These are phyloP conservation scores for Trifolium subterraneum DNA, from an alignment of 306 rosid genomes.

Conservation along the genomic window DNA sequence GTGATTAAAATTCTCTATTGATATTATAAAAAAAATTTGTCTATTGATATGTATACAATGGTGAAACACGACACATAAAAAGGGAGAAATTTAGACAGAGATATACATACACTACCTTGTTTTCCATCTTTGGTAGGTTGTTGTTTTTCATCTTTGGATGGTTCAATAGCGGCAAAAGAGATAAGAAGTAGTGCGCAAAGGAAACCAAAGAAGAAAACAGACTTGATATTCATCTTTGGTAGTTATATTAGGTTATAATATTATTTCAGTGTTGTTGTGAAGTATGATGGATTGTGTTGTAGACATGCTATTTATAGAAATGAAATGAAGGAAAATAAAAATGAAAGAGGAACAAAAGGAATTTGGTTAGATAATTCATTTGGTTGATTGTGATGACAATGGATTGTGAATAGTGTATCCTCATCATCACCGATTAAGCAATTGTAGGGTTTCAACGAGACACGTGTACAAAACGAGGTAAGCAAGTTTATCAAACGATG, in stretches of 20 bases:
- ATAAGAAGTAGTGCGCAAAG: conserved; percentile 27
- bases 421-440: conserved; percentile 19
- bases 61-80: too few species aligned
- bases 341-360: background rate
- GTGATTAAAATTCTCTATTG: too few species aligned
- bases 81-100: too few species aligned
- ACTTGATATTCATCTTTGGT: conserved; percentile 36
- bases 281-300: background rate
- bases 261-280: conserved; percentile 16
- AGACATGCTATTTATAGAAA: conserved; percentile 32
- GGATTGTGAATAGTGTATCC: background rate
- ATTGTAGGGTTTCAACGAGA: conserved; percentile 1
- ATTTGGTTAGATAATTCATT: background rate
- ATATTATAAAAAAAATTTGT: too few species aligned
- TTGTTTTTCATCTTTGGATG: conserved; percentile 30
- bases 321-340: background rate
- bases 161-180: conserved; percentile 27
- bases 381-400: background rate
- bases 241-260: too few species aligned
- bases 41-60: too few species aligned
- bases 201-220: conserved; percentile 31
- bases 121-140: too few species aligned
- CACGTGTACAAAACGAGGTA: conserved; percentile 32
- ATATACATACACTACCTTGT: too few species aligned
- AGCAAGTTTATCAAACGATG: conserved; percentile 30